phyloP scores from a whole-genome alignment of 2,329 filamentous ascomycete genomes.

The Plectosphaerella cucumerina region DNA sequence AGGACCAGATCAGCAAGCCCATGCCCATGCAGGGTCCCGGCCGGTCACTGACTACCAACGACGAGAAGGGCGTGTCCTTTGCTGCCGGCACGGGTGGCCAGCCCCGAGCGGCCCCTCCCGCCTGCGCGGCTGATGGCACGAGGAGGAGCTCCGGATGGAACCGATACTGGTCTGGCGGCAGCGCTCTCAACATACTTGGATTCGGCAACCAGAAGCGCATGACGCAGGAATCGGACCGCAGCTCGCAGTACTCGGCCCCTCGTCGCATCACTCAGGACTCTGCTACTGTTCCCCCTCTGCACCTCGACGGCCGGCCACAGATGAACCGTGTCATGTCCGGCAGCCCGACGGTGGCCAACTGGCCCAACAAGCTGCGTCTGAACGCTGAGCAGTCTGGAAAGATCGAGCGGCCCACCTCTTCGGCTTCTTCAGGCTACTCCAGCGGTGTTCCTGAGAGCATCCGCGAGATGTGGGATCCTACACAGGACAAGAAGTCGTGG shows the following conservation, averaged over 20 bases:
- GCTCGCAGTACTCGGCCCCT: constrained; percentile 51
- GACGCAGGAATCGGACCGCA: constrained; percentile 51
- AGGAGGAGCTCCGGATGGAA: constrained; percentile 72
- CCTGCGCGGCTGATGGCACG: constrained; percentile 32
- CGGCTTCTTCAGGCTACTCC: constrained; percentile 53
- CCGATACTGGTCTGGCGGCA: constrained; percentile 72
- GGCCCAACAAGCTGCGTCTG: constrained; percentile 44
- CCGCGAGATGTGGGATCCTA: constrained; percentile 51
- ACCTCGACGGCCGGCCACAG: constrained; percentile 55
- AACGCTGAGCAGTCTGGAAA: constrained; percentile 56
- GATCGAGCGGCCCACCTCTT: constrained; percentile 54
- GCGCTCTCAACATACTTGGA: constrained; percentile 61
- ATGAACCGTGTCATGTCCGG: constrained; percentile 64
- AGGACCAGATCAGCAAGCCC: constrained; percentile 58
- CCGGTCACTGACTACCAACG: constrained; percentile 12
- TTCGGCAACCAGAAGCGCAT: constrained; percentile 46
- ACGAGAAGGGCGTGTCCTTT: constrained; percentile 37
- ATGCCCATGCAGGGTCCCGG: constrained; percentile 38
- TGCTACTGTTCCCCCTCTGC: constrained; percentile 65
- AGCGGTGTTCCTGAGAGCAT: constrained; percentile 64
- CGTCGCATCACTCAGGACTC: constrained; percentile 59
- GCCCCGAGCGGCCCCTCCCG: constrained; percentile 29
- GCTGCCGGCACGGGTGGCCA: constrained; percentile 21
- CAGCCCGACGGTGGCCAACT: constrained; percentile 65
- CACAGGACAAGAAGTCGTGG: constrained; percentile 40